Evolutionary conservation across 768 basidiomycete species (phyloP).

Genomic region (Leccinellum rugosiceps): DNA sequence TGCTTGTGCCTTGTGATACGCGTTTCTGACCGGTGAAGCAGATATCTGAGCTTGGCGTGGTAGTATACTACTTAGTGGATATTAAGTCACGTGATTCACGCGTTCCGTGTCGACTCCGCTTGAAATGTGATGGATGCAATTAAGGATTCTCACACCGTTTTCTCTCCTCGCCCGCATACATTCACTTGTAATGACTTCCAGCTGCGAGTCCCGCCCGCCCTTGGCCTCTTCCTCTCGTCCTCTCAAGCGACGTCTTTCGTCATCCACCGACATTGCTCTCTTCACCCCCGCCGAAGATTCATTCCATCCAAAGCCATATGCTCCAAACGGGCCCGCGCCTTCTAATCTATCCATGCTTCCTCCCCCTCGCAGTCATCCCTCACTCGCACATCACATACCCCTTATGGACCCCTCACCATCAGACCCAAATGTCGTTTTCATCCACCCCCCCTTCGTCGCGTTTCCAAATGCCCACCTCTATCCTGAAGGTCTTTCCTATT

Average conservation of each 20-base stretch:
- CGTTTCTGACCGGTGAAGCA: slow-evolving; percentile 20
- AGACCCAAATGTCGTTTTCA: slow-evolving; percentile 66
- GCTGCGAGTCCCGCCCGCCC: slow-evolving; percentile 2
- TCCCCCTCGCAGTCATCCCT: slow-evolving; percentile 28
- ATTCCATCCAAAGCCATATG: slow-evolving; percentile 64
- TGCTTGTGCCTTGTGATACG: not conserved
- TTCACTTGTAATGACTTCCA: not conserved
- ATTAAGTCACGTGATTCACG: slow-evolving; percentile 39
- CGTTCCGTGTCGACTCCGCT: slow-evolving; percentile 46
- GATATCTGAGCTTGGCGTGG: slow-evolving; percentile 53
- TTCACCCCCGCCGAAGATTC: slow-evolving; percentile 62
- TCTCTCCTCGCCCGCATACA: slow-evolving; percentile 15
- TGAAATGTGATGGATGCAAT: slow-evolving; percentile 32
- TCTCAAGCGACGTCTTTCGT: slow-evolving; percentile 48
- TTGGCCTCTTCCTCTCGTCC: slow-evolving; percentile 29
- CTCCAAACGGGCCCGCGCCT: slow-evolving; percentile 35
- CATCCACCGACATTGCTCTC: slow-evolving; percentile 52
- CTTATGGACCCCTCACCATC: slow-evolving; percentile 65
- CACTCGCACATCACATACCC: slow-evolving; percentile 45
- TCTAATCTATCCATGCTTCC: slow-evolving; percentile 23
- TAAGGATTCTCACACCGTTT: slow-evolving; percentile 15
- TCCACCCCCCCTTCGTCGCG: slow-evolving; percentile 67
- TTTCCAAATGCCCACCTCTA: slow-evolving; percentile 62
- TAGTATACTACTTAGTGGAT: too few relatives aligned
- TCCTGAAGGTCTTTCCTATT: slow-evolving; percentile 69